Evolutionary conservation across 257 asterid species (phyloP), one percentile per base, ranked within the genome.

Genomic region (Solanum sitiens): DNA sequence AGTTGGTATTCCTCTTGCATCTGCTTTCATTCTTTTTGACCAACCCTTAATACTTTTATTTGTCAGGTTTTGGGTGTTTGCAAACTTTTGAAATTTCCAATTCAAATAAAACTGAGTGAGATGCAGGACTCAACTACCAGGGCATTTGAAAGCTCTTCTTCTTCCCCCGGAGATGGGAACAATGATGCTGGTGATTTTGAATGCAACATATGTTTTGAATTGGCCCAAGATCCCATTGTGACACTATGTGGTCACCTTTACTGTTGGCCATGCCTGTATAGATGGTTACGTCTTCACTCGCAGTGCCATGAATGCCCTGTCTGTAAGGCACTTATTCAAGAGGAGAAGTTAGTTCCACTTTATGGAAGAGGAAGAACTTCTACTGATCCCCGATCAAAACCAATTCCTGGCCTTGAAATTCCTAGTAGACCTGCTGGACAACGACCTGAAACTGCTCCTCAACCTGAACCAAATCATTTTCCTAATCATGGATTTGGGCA

Each of bases 211-310:
- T 97, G 98, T 89, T 94, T 95, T 32, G 99, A 97, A 67, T 92
- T 95, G 84, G 98, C 98, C 13, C 97, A 93, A 83, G 98, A 94
- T 68, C 98, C 99, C 25, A 91, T 95, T 27, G 98, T 97, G 47
- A 97, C 99, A 16, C 98, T 93, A 56, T 97, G 99, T 67, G 99
- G 99, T 74, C 99, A 97, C 90, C 98, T 97, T 39, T 97, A 94
- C 90, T 97, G 99, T 87, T 95, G 99, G 98, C 96, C 98, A n/a
- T 97, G 99, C 92, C 94, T 97, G 76, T 94, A 89, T 94, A 95
- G 94, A 82, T 97, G 99, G 99, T 95, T 97, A 90, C 94, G 87
- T 37, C 91, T 92, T 86, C 98, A 97, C 74, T 97, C 99, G 10
- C 95, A 91, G 85, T 94, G 92, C n/a, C 98, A 93, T 27, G 98